A percentile compares a stretch with the other conserved stretches of the same genome.
Evolutionary conservation across 2,329 filamentous ascomycete species (phyloP).

Genomic region (Pestalotiopsis fici): DNA sequence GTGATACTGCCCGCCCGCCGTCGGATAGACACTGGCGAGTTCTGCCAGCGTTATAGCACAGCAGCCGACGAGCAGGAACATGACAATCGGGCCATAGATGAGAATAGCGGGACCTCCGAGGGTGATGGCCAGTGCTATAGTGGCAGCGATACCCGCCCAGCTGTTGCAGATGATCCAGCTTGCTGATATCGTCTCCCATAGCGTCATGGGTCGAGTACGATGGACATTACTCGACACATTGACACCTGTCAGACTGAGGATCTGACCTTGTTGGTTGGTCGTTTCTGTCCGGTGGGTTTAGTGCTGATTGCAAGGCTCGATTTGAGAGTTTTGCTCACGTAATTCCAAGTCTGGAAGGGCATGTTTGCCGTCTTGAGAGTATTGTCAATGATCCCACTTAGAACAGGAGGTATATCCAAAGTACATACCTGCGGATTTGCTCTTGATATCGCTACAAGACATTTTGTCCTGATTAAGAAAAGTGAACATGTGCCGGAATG

Average conservation of each 20-base stretch:
- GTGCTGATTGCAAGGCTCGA: background rate
- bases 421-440: background rate
- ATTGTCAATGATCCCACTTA: background rate
- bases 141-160: background rate
- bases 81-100: background rate
- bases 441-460: background rate
- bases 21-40: background rate
- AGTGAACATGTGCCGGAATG: background rate
- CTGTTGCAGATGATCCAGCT: slow-evolving; percentile 1
- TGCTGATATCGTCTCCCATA: background rate
- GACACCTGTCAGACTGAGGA: background rate
- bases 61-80: background rate
- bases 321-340: background rate
- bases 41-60: background rate
- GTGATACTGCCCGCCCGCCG: background rate
- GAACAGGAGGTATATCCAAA: too few species aligned
- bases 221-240: background rate
- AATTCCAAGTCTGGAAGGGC: background rate
- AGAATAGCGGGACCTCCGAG: background rate
- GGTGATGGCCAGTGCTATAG: background rate
- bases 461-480: background rate
- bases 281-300: background rate
- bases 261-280: background rate
- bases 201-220: background rate
- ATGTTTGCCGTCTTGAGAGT: background rate